These are phyloP conservation scores for Ganoderma leucocontextum DNA, from an alignment of 1,284 basidiomycete genomes.

Conservation along the genomic window DNA sequence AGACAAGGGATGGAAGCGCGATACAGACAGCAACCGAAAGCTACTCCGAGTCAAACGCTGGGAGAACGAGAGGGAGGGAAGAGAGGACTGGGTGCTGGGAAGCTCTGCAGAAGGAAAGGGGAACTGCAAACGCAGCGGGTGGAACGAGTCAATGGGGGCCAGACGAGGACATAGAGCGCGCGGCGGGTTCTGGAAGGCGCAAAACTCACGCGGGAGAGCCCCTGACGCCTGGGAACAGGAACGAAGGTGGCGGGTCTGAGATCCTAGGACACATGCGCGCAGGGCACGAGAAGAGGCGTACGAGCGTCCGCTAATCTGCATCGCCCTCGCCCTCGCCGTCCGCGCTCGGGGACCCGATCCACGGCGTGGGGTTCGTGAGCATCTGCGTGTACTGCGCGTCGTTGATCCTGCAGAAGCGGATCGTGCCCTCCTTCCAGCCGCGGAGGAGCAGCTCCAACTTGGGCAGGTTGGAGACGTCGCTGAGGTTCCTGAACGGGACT, in stretches of 20 bases:
- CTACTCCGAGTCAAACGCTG: slow-evolving; percentile 10
- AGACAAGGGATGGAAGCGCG: slow-evolving; percentile 22
- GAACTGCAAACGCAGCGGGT: background rate
- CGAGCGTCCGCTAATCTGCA: slow-evolving; percentile 10
- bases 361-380: slow-evolving; percentile 30
- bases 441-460: slow-evolving; percentile 42
- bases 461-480: slow-evolving; percentile 44
- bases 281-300: background rate
- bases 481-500: slow-evolving; percentile 44
- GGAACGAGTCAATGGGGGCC: slow-evolving; percentile 1
- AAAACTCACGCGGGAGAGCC: slow-evolving; percentile 23
- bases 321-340: slow-evolving; percentile 15
- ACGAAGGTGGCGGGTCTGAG: background rate
- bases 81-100: slow-evolving; percentile 4
- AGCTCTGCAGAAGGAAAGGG: slow-evolving; percentile 13
- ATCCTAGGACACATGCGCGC: background rate
- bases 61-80: slow-evolving; percentile 9
- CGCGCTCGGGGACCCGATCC: slow-evolving; percentile 24
- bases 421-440: slow-evolving; percentile 41
- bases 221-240: background rate
- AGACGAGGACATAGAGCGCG: slow-evolving; percentile 7
- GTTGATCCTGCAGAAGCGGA: slow-evolving; percentile 38
- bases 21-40: slow-evolving; percentile 29
- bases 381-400: slow-evolving; percentile 27
- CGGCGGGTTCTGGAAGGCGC: slow-evolving; percentile 6